Conservation (phyloP, 768 basidiomycete species). For the Trametes cinnabarina region DNA sequence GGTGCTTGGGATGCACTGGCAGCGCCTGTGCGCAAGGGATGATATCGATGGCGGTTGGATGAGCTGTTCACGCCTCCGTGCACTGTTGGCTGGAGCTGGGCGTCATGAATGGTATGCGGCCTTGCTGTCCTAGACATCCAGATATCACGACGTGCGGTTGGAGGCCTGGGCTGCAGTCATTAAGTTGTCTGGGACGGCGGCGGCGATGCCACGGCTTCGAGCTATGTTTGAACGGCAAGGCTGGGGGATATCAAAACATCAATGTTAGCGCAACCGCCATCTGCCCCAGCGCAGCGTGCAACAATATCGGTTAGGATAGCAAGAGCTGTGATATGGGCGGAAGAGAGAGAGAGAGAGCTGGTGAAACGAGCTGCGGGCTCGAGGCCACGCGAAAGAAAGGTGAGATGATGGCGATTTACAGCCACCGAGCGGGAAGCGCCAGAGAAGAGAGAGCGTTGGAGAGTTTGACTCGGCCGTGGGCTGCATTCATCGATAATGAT, state of each 20-base stretch:
- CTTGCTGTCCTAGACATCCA: not conserved
- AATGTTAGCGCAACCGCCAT: too few relatives aligned
- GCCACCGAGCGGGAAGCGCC: not conserved
- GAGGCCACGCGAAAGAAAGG: not conserved
- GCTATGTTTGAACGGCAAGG: too few relatives aligned
- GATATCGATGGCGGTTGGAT: not conserved
- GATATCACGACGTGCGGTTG: not conserved
- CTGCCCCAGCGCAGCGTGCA: too few relatives aligned
- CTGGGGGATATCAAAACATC: too few relatives aligned
- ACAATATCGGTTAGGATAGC: not conserved
- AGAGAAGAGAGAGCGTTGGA: not conserved
- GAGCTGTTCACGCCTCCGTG: not conserved
- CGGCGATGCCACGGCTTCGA: not conserved
- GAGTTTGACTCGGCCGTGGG: not conserved
- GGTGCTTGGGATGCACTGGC: not conserved
- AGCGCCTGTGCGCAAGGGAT: not conserved
- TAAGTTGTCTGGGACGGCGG: not conserved
- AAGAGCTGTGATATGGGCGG: not conserved
- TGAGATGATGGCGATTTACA: not conserved
- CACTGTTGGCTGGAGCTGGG: not conserved
- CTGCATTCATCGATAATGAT: too few relatives aligned
- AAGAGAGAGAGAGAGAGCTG: not conserved
- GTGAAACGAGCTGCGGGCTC: not conserved
- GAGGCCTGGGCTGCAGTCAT: too few relatives aligned
- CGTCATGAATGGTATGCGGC: conserved; percentile 11